Evolutionary conservation across 2,329 filamentous ascomycete species (phyloP).

Genomic region (Tolypocladium paradoxum): DNA sequence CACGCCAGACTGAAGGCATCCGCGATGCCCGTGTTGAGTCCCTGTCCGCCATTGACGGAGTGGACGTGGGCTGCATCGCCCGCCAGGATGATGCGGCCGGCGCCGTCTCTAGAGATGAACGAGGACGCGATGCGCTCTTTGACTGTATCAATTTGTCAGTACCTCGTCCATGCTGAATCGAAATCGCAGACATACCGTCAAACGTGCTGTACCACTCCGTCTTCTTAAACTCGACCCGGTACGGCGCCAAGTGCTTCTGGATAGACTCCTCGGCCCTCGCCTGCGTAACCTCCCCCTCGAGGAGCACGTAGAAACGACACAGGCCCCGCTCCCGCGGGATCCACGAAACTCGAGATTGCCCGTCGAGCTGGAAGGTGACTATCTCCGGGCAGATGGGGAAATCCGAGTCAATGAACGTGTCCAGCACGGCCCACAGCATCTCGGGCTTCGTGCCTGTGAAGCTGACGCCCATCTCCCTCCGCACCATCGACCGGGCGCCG

Average conservation of each 20-base stretch:
- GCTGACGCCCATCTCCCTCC: conserved; percentile 24
- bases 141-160: conserved; percentile 15
- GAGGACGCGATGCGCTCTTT: conserved; percentile 28
- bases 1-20: conserved; percentile 45
- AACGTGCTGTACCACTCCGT: conserved; percentile 41
- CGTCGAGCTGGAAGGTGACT: conserved; percentile 34
- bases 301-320: conserved; percentile 34
- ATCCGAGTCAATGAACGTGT: conserved; percentile 37
- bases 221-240: conserved; percentile 28
- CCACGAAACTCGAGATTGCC: conserved; percentile 35
- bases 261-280: conserved; percentile 29
- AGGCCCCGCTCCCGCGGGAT: conserved; percentile 36
- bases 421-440: conserved; percentile 38
- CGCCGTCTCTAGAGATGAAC: conserved; percentile 26
- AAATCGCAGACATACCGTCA: conserved; percentile 24
- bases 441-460: conserved; percentile 37
- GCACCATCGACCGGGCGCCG: conserved; percentile 37
- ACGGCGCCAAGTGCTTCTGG: conserved; percentile 30
- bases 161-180: not conserved
- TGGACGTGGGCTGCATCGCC: conserved; percentile 49
- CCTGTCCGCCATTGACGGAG: conserved; percentile 44
- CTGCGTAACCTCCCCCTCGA: conserved; percentile 33
- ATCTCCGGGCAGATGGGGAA: conserved; percentile 35
- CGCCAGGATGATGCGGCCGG: conserved; percentile 37
- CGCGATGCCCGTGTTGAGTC: conserved; percentile 46